phyloP scores from a whole-genome alignment of 2,329 filamentous ascomycete species.

The Hyphodiscus sp. region DNA sequence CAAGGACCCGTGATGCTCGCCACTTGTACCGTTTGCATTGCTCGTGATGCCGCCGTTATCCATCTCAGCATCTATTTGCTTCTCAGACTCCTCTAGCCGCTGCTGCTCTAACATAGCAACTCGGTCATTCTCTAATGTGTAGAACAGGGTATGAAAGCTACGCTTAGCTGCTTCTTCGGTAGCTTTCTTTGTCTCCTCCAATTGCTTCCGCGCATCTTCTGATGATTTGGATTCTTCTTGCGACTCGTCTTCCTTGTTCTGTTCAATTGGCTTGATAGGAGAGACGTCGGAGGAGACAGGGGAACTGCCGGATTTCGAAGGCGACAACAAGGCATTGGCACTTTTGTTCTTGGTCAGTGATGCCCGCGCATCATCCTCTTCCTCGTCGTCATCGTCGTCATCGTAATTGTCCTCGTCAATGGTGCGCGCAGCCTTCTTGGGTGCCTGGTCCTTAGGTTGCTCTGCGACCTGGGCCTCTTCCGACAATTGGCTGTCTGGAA shows the following conservation, averaged over 20 bases:
- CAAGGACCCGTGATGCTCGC: constrained; percentile 75
- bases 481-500: constrained; percentile 32
- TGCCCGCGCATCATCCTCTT: constrained; percentile 47
- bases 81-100: constrained; percentile 91
- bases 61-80: constrained; percentile 93
- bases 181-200: constrained; percentile 86
- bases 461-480: constrained; percentile 47
- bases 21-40: constrained; percentile 42
- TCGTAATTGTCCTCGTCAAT: constrained; percentile 84
- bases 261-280: constrained; percentile 51
- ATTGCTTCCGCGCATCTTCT: constrained; percentile 85
- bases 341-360: constrained; percentile 48
- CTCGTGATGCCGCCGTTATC: constrained; percentile 55
- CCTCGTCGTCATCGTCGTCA: constrained; percentile 71
- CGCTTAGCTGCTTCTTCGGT: constrained; percentile 84
- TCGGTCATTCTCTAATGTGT: constrained; percentile 89
- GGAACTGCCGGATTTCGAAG: constrained; percentile 63
- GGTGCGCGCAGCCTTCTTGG: constrained; percentile 67
- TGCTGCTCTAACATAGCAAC: constrained; percentile 98
- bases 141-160: constrained; percentile 90
- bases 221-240: constrained; percentile 59
- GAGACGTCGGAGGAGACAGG: constrained; percentile 43
- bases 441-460: constrained; percentile 38
- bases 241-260: constrained; percentile 42
- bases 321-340: constrained; percentile 52